Evolutionary conservation across 208 protist species (phyloP).

Genomic region (Crithidia brevicula): DNA sequence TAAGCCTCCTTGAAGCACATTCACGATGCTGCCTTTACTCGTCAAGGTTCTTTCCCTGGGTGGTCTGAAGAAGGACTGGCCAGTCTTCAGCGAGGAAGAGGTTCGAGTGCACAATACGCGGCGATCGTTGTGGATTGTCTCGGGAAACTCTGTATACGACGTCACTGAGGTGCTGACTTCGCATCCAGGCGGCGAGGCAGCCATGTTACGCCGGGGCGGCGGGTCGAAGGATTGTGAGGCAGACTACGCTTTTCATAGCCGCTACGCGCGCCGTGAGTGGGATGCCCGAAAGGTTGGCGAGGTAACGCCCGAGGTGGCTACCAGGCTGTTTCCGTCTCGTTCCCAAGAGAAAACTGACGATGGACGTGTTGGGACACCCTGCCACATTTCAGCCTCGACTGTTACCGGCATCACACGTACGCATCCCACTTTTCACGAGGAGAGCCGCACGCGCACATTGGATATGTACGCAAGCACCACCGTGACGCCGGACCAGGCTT

Average conservation of each 20-base stretch:
- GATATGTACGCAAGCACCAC: slow-evolving; percentile 26
- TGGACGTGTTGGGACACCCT: neutral
- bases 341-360: neutral
- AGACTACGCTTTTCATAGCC: slow-evolving; percentile 76
- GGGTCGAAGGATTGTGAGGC: slow-evolving; percentile 64
- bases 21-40: neutral
- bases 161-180: slow-evolving; percentile 61
- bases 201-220: slow-evolving; percentile 68
- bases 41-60: slow-evolving; percentile 32
- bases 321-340: slow-evolving; percentile 29
- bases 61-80: slow-evolving; percentile 56
- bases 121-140: slow-evolving; percentile 77
- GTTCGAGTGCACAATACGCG: slow-evolving; percentile 67
- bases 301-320: slow-evolving; percentile 32
- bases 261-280: slow-evolving; percentile 59
- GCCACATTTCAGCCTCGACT: neutral
- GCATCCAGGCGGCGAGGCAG: slow-evolving; percentile 72
- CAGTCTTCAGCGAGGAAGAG: slow-evolving; percentile 65
- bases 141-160: slow-evolving; percentile 83
- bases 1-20: neutral
- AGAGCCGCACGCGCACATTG: slow-evolving; percentile 36
- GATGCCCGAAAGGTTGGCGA: slow-evolving; percentile 65
- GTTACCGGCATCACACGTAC: slow-evolving; percentile 2
- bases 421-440: slow-evolving; percentile 10
- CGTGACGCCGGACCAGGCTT: slow-evolving; percentile 16